phyloP scores from a whole-genome alignment of 2,329 filamentous ascomycete genomes.

The Colletotrichum limetticola region DNA sequence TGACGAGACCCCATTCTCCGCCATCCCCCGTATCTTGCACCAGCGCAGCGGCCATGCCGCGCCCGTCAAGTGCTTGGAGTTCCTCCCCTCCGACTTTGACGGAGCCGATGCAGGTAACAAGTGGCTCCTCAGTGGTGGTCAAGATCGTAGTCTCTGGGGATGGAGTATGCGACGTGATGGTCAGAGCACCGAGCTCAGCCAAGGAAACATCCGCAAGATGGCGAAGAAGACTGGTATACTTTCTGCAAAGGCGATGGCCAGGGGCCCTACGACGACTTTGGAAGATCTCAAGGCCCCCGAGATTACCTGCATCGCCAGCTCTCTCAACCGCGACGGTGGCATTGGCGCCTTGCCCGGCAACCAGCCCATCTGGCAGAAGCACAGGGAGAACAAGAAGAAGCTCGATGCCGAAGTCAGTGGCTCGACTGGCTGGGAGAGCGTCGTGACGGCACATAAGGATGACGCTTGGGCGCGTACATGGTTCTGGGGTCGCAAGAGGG shows the following conservation, averaged over 20 bases:
- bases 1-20: slow-evolving; percentile 89
- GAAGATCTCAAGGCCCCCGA: slow-evolving; percentile 89
- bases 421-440: slow-evolving; percentile 95
- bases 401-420: slow-evolving; percentile 77
- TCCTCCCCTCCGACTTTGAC: slow-evolving; percentile 89
- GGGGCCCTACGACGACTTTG: slow-evolving; percentile 71
- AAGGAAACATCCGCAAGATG: slow-evolving; percentile 88
- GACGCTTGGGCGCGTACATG: slow-evolving; percentile 91
- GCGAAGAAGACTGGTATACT: slow-evolving; percentile 87
- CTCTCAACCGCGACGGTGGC: slow-evolving; percentile 92
- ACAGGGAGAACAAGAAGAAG: slow-evolving; percentile 69
- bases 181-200: slow-evolving; percentile 92
- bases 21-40: slow-evolving; percentile 86
- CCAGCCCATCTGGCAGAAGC: slow-evolving; percentile 86
- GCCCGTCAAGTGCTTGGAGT: slow-evolving; percentile 83
- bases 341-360: slow-evolving; percentile 86
- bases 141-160: slow-evolving; percentile 93
- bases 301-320: slow-evolving; percentile 91
- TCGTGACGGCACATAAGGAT: slow-evolving; percentile 90
- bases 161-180: slow-evolving; percentile 96
- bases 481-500: slow-evolving; percentile 97
- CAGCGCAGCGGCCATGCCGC: slow-evolving; percentile 89
- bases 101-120: slow-evolving; percentile 90
- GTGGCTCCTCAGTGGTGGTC: slow-evolving; percentile 91
- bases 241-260: slow-evolving; percentile 63